A percentile compares a stretch with the other conserved stretches of the same genome.
phyloP scores from a whole-genome alignment of 2,329 filamentous ascomycete species.

The Aspergillus neotritici region DNA sequence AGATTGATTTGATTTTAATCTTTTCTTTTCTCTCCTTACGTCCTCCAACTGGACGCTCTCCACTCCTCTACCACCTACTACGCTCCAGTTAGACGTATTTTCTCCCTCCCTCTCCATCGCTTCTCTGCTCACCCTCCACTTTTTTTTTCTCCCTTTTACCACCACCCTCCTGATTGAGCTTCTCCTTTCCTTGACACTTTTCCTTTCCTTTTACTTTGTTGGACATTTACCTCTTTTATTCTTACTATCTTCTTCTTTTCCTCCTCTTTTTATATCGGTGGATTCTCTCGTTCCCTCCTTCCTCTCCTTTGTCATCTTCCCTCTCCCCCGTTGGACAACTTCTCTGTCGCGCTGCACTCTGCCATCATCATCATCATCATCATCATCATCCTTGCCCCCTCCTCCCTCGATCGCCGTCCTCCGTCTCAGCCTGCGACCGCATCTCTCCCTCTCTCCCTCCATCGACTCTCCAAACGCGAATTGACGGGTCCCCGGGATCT shows the following conservation, averaged over 20 bases:
- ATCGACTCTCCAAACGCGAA: not conserved
- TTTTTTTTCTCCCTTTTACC: slow-evolving; percentile 1
- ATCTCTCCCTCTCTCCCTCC: too few relatives aligned
- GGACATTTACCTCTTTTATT: not conserved
- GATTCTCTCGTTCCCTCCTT: slow-evolving; percentile 1
- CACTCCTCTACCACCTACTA: too few relatives aligned
- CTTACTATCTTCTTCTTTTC: not conserved
- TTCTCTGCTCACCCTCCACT: not conserved
- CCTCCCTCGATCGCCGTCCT: not conserved
- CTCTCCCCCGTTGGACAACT: not conserved
- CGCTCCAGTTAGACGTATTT: not conserved
- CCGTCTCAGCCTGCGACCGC: too few relatives aligned
- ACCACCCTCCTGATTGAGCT: not conserved
- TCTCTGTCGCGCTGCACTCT: too few relatives aligned
- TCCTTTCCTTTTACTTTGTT: not conserved
- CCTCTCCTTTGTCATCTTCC: too few relatives aligned
- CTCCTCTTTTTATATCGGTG: too few relatives aligned
- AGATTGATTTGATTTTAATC: not conserved
- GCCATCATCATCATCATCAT: slow-evolving; percentile 1
- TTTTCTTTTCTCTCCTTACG: not conserved
- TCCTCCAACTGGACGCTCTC: not conserved
- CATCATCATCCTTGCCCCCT: not conserved
- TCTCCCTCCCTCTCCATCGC: slow-evolving; percentile 1
- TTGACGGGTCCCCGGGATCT: not conserved
- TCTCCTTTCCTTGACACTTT: not conserved